Evolutionary conservation across 1,139 yeast species (phyloP).

Genomic region (Meyerozyma guilliermondii): DNA sequence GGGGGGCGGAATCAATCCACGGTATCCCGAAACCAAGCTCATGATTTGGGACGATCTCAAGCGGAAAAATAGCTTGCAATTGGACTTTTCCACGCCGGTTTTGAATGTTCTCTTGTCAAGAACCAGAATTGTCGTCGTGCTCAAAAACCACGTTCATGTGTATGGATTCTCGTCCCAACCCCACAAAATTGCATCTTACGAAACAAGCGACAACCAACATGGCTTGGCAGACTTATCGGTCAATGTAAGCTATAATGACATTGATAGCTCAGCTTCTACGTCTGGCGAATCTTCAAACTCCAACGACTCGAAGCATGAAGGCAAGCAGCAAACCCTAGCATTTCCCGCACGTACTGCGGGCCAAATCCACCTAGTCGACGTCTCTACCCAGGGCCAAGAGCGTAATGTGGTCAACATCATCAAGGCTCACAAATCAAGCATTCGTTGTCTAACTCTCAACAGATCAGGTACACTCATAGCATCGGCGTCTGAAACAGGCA

Average conservation of each 20-base stretch:
- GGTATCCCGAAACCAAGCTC: constrained; percentile 69
- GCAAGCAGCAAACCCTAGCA: constrained; percentile 51
- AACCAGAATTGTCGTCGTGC: constrained; percentile 66
- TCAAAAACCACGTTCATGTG: constrained; percentile 62
- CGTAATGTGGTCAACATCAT: constrained; percentile 64
- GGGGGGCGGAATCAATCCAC: constrained; percentile 82
- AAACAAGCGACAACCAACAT: constrained; percentile 60
- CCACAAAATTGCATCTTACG: constrained; percentile 60
- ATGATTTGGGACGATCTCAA: constrained; percentile 91
- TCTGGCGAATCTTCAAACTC: constrained; percentile 9
- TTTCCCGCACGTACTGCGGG: constrained; percentile 70
- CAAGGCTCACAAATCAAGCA: constrained; percentile 74
- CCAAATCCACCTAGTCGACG: constrained; percentile 74
- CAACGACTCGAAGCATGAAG: constrained; percentile 13
- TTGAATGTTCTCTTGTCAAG: constrained; percentile 71
- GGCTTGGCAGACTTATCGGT: constrained; percentile 68
- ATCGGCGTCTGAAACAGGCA: constrained; percentile 84
- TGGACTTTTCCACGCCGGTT: constrained; percentile 74
- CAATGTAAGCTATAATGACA: constrained; percentile 12
- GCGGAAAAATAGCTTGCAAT: constrained; percentile 63
- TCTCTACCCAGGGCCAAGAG: constrained; percentile 56
- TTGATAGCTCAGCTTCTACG: constrained; percentile 13
- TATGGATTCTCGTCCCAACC: constrained; percentile 84
- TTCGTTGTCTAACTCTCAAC: constrained; percentile 65
- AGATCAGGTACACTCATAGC: constrained; percentile 78